Conservation (phyloP, 2,329 filamentous ascomycete species). For the Monilinia polystroma region DNA sequence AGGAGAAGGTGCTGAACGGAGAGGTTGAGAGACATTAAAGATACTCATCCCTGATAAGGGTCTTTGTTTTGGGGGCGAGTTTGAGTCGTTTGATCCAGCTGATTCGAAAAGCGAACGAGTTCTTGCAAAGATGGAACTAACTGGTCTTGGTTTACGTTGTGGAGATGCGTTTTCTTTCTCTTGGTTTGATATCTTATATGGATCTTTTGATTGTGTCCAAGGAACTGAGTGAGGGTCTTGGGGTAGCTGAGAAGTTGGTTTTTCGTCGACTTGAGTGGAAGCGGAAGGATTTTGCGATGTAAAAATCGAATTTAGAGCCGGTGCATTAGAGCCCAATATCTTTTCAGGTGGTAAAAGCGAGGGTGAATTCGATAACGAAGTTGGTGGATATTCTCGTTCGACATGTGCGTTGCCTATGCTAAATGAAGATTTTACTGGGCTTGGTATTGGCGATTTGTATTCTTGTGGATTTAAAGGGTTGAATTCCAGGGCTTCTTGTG, state of each 20-base stretch:
- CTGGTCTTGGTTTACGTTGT: conserved; percentile 20
- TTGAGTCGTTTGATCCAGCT: conserved; percentile 15
- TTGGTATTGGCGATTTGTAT: conserved; percentile 24
- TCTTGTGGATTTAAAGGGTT: conserved; percentile 30
- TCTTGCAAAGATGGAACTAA: conserved; percentile 32
- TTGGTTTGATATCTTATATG: neutral
- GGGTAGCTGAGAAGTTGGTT: neutral
- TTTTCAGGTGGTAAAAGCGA: neutral
- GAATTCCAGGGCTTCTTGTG: conserved; percentile 28
- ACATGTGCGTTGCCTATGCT: conserved; percentile 16
- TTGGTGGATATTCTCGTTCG: conserved; percentile 15
- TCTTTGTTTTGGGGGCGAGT: conserved; percentile 19
- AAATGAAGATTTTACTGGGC: conserved; percentile 12
- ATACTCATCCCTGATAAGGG: conserved; percentile 10
- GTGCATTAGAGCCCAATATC: conserved; percentile 12
- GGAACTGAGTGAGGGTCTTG: conserved; percentile 12
- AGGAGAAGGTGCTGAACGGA: neutral
- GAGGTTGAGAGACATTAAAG: neutral
- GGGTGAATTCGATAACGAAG: neutral
- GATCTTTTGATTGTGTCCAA: conserved; percentile 3
- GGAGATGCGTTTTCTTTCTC: conserved; percentile 2
- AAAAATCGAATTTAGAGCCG: neutral
- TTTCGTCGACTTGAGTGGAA: neutral
- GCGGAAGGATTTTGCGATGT: neutral
- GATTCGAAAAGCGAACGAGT: conserved; percentile 37